Base-by-base conservation (phyloP, 2,329 filamentous ascomycete genomes). In the Xylaria sp. region DNA sequence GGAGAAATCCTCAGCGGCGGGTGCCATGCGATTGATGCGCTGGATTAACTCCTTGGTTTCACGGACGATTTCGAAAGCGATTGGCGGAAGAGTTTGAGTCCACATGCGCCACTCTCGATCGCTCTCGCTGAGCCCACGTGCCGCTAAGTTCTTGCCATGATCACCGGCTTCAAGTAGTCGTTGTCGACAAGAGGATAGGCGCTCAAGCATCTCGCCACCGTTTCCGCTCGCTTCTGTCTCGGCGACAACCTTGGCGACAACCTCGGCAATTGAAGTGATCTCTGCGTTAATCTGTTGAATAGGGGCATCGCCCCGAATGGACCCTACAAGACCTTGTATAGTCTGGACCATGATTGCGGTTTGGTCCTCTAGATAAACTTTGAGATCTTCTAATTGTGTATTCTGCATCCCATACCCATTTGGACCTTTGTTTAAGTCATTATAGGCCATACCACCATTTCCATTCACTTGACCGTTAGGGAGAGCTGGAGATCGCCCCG, bases 11-110 rank as follows among this genome's bases (percentile, higher is more conserved):
- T 85, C 81, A 57, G 73, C 78, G 33, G 72, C 75, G 29, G 77
- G 77, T 27, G 73, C 76, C 61, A 82, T 71, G 71, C 77, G 76
- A 62, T 80, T 81, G 11, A 84, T 77, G n/a, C 77, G 76, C 70
- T 83, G 80, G 33, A 88, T 86, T 66, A 93, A 81, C 76, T 92
- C 92, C 82, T 95, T 96, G 58, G 91, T 92, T 79, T 94, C 91
- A 66, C 91, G 86, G 6, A 92, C 93, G 76, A 95, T 91, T 79
- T 93, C 91, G 79, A 96, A 96, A n/a, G 92, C 92, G 72, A 96
- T 89, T 1, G 92, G 92, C 11, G 92, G 92, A 57, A 97, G 81
- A 31, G 87, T 89, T 77, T 91, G 89, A 61, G 86, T 90, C 83
- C 90, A 90, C 74, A 84, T 83, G 69, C 83, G 84, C 87, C 87